Evolutionary conservation across 441 rosid species (phyloP).

Genomic region (Gossypium schwendimanii): DNA sequence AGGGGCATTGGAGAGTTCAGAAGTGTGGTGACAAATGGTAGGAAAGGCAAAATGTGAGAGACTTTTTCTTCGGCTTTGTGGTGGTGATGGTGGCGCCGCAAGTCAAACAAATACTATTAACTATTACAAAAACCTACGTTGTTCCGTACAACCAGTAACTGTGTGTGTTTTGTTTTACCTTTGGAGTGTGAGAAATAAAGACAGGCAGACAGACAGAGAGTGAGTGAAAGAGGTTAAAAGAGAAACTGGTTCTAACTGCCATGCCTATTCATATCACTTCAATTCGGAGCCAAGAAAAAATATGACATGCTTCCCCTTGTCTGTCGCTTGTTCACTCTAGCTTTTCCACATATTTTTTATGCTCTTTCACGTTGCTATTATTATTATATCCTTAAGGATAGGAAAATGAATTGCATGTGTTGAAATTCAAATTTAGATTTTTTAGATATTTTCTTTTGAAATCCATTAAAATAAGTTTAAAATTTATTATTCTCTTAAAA

Average conservation of each 20-base stretch:
- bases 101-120: constrained; percentile 16
- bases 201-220: background rate
- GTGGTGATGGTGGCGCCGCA: constrained; percentile 38
- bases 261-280: constrained; percentile 52
- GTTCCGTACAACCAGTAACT: constrained; percentile 17
- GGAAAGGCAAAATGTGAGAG: constrained; percentile 26
- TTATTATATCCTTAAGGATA: background rate
- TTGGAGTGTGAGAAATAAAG: constrained; percentile 2
- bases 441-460: too few species aligned
- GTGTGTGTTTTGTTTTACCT: background rate
- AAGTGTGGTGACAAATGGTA: constrained; percentile 50
- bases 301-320: constrained; percentile 39
- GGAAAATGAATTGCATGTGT: background rate
- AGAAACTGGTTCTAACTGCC: constrained; percentile 41
- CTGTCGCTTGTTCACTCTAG: constrained; percentile 43
- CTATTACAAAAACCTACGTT: constrained; percentile 14
- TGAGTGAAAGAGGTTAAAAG: constrained; percentile 2
- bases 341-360: constrained; percentile 36
- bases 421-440: background rate
- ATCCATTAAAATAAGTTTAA: too few species aligned
- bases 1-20: background rate
- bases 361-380: background rate
- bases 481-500: too few species aligned
- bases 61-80: constrained; percentile 40
- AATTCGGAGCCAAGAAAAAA: constrained; percentile 46